These are phyloP conservation scores for Hypericum perforatum DNA, from an alignment of 345 rosid species.

Conservation along the genomic window DNA sequence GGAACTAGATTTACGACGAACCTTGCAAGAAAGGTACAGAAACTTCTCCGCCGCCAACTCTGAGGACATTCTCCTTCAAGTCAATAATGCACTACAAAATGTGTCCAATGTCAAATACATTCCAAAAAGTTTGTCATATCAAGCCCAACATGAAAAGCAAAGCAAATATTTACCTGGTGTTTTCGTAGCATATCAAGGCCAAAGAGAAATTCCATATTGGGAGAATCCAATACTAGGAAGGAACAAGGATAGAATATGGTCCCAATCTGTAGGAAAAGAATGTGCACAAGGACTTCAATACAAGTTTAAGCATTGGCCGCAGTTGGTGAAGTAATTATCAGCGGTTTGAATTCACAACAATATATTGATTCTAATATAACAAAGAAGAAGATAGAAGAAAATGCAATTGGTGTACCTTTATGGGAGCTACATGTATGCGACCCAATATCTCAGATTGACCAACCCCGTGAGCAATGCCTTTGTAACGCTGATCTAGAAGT, in stretches of 20 bases:
- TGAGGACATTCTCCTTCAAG: slow-evolving; percentile 74
- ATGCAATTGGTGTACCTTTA: slow-evolving; percentile 47
- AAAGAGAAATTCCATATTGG: slow-evolving; percentile 93
- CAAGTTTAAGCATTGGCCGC: slow-evolving; percentile 6
- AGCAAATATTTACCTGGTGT: slow-evolving; percentile 62
- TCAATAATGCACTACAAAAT: slow-evolving; percentile 77
- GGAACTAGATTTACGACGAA: slow-evolving; percentile 28
- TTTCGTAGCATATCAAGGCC: slow-evolving; percentile 99
- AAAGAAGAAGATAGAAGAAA: background rate
- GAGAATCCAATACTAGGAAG: slow-evolving; percentile 83
- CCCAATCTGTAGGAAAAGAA: slow-evolving; percentile 46
- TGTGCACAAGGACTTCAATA: slow-evolving; percentile 1
- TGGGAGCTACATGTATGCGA: slow-evolving; percentile 92
- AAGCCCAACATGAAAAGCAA: slow-evolving; percentile 7
- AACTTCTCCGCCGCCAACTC: slow-evolving; percentile 96
- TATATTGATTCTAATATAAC: no score
- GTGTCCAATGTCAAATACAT: slow-evolving; percentile 9
- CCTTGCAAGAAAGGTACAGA: slow-evolving; percentile 97
- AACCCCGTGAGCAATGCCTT: slow-evolving; percentile 96
- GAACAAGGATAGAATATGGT: slow-evolving; percentile 86
- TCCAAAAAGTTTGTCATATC: slow-evolving; percentile 1
- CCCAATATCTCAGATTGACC: slow-evolving; percentile 98
- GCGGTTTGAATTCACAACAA: no score
- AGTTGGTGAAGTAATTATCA: no score
- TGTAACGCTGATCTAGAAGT: slow-evolving; percentile 83